Evolutionary conservation across 257 asterid species (phyloP).

Genomic region (Ballota nigra): DNA sequence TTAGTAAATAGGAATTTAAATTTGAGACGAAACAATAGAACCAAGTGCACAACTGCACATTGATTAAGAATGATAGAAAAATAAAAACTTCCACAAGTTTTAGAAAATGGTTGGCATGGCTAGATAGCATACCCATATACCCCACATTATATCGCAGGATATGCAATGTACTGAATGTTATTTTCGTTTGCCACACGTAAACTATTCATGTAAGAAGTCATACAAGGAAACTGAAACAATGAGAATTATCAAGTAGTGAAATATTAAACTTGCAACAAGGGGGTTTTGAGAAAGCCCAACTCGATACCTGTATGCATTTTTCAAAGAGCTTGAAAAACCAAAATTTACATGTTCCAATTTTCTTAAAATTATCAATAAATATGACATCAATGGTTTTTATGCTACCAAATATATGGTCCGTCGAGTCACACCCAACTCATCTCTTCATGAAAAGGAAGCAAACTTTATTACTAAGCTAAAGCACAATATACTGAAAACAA

Average conservation of each 20-base stretch:
- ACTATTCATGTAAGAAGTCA: slow-evolving; percentile 67
- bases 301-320: slow-evolving; percentile 88
- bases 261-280: neutral
- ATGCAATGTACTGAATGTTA: slow-evolving; percentile 76
- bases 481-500: too few species aligned
- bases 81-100: neutral
- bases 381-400: too few species aligned
- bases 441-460: too few species aligned
- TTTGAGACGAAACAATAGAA: neutral
- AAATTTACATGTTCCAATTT: too few species aligned
- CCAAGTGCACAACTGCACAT: neutral
- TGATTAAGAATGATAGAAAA: neutral
- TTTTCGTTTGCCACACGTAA: slow-evolving; percentile 68
- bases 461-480: too few species aligned
- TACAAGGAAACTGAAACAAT: slow-evolving; percentile 9
- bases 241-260: neutral
- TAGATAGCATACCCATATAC: slow-evolving; percentile 53
- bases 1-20: neutral
- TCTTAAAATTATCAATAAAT: too few species aligned
- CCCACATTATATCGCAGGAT: slow-evolving; percentile 95
- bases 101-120: slow-evolving; percentile 5
- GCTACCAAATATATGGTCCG: too few species aligned
- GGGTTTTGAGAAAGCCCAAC: slow-evolving; percentile 5
- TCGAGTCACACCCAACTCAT: too few species aligned
- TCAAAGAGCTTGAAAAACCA: too few species aligned